Evolutionary conservation across 2,329 filamentous ascomycete genomes (phyloP), one percentile per base, ranked within the genome.

Genomic region (Knoxdaviesia capensis): DNA sequence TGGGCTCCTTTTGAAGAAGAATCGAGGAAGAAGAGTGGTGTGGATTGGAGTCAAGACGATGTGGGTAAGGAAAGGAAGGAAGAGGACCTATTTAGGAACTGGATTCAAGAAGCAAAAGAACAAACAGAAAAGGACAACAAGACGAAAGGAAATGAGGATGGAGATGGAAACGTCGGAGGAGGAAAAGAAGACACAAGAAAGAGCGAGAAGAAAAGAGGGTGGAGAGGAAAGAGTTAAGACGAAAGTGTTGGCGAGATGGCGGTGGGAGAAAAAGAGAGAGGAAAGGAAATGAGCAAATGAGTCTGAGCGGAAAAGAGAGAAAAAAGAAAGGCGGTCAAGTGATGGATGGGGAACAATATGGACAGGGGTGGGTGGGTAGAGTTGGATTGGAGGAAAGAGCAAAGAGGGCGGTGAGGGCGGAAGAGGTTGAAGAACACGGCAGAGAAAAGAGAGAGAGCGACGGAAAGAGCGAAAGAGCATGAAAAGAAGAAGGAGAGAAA

Each of bases 181-280:
- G 33, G 52, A 54, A 54, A 54, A 51, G 51, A 48, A 47, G 52
- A 51, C 52, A 52, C 51, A 49, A 54, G 53, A 46, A 51, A 45
- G 50, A 53, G 46, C 48, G 50, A 54, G 51, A 52, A 51, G 51
- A 35, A 41, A 43, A 40, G 39, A 38, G 33, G 41, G 20, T 20
- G 20, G 47, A 48, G 45, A 51, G 49, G 50, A 51, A 56, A 54
- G 31, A 45, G 33, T 34, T 34, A 42, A 42, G 42, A 41, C 41
- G 39, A 36, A 47, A 46, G 47, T 48, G 47, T 41, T 43, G 43
- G 47, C 48, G 45, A 47, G 46, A 49, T 46, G 44, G 46, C 42
- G 43, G 44, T 47, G 46, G 47, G 44, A 49, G 50, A 44, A 41
- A 47, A 45, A 43, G 45, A 45, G 46, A 43, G 39, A 38, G 47